A percentile compares a stretch with the other conserved stretches of the same genome.
Conservation (phyloP, 208 protist species). For the Plasmodiophora brassicae region DNA sequence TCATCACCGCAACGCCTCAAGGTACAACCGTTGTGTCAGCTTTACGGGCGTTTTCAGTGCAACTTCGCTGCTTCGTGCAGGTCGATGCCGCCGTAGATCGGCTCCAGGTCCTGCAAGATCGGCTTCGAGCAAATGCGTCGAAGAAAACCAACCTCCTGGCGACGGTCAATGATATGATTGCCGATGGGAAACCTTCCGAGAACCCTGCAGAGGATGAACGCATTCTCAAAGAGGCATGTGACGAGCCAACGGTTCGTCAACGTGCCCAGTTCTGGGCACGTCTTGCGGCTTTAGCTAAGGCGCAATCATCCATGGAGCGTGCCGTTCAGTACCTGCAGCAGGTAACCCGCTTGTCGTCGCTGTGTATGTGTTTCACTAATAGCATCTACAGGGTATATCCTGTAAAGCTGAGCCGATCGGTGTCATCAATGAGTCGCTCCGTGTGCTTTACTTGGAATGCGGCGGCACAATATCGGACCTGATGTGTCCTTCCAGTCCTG, state of each 20-base stretch:
- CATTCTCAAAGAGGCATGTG: background rate
- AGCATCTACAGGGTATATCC: background rate
- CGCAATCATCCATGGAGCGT: background rate
- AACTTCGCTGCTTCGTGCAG: background rate
- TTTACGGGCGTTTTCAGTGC: background rate
- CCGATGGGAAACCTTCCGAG: background rate
- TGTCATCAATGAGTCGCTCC: background rate
- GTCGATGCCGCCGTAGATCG: background rate
- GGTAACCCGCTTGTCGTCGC: background rate
- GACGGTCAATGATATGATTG: background rate
- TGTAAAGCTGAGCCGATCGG: background rate
- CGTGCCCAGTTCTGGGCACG: background rate
- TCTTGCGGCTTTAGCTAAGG: background rate
- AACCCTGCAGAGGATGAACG: background rate
- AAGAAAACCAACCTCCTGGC: background rate
- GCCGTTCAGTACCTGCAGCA: background rate
- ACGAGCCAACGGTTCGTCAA: background rate
- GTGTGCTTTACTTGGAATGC: background rate
- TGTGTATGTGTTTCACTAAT: background rate
- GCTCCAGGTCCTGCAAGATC: background rate
- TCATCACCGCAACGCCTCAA: background rate
- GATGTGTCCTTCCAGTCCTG: background rate
- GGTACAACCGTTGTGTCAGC: background rate
- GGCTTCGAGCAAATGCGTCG: background rate
- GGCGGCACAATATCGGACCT: background rate